A percentile compares a stretch with the other conserved stretches of the same genome.
Evolutionary conservation across 1,284 basidiomycete species (phyloP).

Genomic region (Lignosus rhinocerotis): DNA sequence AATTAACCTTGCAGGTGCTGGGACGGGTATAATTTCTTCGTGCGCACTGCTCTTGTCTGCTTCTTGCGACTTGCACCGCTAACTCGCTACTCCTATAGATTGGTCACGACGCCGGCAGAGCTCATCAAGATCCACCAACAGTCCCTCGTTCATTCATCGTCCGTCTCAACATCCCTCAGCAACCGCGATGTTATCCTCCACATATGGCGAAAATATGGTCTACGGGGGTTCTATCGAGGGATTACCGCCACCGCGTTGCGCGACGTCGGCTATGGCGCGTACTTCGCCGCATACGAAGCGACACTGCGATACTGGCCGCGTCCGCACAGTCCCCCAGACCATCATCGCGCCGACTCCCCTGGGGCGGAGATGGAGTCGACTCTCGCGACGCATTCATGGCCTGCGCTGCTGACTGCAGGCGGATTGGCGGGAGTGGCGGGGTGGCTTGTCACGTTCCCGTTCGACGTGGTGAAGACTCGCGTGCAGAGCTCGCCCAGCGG

Average conservation of each 20-base stretch:
- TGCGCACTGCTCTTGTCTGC: slow-evolving; percentile 39
- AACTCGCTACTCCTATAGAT: slow-evolving; percentile 38
- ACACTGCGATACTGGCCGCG: slow-evolving; percentile 60
- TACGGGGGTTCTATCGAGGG: slow-evolving; percentile 78
- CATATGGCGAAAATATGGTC: slow-evolving; percentile 57
- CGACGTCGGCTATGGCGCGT: slow-evolving; percentile 81
- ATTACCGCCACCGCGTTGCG: slow-evolving; percentile 69
- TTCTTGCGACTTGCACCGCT: background rate
- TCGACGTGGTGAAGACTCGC: slow-evolving; percentile 87
- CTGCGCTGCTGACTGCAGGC: slow-evolving; percentile 71
- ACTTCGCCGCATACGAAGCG: slow-evolving; percentile 84
- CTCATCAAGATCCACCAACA: slow-evolving; percentile 87
- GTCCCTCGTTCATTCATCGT: slow-evolving; percentile 18
- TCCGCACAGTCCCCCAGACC: slow-evolving; percentile 12
- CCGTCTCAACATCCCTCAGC: slow-evolving; percentile 7
- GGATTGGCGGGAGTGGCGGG: slow-evolving; percentile 74
- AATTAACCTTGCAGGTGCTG: slow-evolving; percentile 74
- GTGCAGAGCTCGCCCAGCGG: slow-evolving; percentile 58
- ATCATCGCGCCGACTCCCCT: slow-evolving; percentile 38
- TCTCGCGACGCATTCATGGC: slow-evolving; percentile 50
- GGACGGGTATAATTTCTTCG: slow-evolving; percentile 77
- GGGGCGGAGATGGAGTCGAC: slow-evolving; percentile 49
- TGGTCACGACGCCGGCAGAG: slow-evolving; percentile 81
- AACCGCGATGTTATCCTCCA: slow-evolving; percentile 48
- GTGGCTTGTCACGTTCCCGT: slow-evolving; percentile 77